Percentiles rank a stretch among this genome's conserved stretches.
These are phyloP conservation scores for Gastrodia elata DNA, from an alignment of 106 monocot genomes.

Conservation along the genomic window DNA sequence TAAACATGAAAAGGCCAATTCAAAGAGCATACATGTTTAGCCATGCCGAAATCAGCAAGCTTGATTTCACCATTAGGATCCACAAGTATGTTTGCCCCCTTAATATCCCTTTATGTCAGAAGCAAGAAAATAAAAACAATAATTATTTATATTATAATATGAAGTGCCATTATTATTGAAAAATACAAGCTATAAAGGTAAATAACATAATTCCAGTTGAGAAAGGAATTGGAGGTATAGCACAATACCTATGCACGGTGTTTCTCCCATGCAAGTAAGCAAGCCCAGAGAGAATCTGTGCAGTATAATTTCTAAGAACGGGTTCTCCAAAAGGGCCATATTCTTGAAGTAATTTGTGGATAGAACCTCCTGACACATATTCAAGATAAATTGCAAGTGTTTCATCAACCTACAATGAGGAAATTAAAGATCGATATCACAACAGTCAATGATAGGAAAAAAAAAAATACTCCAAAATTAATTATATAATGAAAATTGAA, in stretches of 20 bases:
- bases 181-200: slow-evolving; percentile 30
- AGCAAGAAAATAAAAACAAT: neutral
- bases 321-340: slow-evolving; percentile 83
- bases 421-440: slow-evolving; percentile 6
- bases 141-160: slow-evolving; percentile 4
- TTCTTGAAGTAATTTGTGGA: slow-evolving; percentile 72
- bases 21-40: slow-evolving; percentile 66
- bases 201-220: slow-evolving; percentile 55
- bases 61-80: slow-evolving; percentile 76
- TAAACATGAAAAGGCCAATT: neutral
- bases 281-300: slow-evolving; percentile 85
- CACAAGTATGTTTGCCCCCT: slow-evolving; percentile 94
- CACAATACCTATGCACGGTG: slow-evolving; percentile 67
- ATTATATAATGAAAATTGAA: neutral
- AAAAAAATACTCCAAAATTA: neutral
- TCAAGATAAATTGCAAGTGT: slow-evolving; percentile 74
- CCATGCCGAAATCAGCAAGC: slow-evolving; percentile 97
- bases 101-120: slow-evolving; percentile 56
- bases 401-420: slow-evolving; percentile 49
- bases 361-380: slow-evolving; percentile 87
- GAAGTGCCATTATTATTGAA: too few species aligned
- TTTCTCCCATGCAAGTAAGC: slow-evolving; percentile 77
- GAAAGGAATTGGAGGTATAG: slow-evolving; percentile 29
- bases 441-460: neutral
- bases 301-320: slow-evolving; percentile 63